These are phyloP conservation scores for Aurantiochytrium sp. DNA, from an alignment of 108 stramenopile genomes.

Conservation along the genomic window DNA sequence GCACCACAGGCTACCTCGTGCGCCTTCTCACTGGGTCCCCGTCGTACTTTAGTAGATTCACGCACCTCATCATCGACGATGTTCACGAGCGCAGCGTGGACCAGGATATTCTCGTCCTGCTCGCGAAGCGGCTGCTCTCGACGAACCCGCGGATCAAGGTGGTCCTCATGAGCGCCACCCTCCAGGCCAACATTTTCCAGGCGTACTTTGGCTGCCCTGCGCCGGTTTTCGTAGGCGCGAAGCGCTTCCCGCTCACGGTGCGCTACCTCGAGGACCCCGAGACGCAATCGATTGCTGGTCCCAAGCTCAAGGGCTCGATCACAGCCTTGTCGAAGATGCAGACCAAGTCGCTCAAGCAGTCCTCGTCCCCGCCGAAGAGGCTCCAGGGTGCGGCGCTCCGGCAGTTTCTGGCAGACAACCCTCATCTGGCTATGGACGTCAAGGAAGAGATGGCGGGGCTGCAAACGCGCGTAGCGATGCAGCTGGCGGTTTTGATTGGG, in stretches of 20 bases:
- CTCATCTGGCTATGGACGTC: neutral
- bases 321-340: neutral
- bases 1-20: neutral
- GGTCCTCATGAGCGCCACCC: slow-evolving; percentile 30
- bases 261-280: neutral
- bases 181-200: slow-evolving; percentile 14
- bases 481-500: neutral
- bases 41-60: slow-evolving; percentile 36
- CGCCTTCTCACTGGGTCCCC: neutral
- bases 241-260: neutral
- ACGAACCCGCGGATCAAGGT: neutral
- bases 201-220: neutral
- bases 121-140: slow-evolving; percentile 22
- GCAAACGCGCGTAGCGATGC: neutral
- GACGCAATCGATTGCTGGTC: neutral
- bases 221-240: neutral
- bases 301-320: neutral
- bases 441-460: neutral
- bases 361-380: neutral
- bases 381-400: neutral
- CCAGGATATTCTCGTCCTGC: slow-evolving; percentile 63
- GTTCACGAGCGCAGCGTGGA: slow-evolving; percentile 66
- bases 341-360: neutral
- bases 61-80: slow-evolving; percentile 75
- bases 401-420: neutral